These are phyloP conservation scores for Porphyrellus cyaneotinctus DNA, from an alignment of 768 basidiomycete species.

Conservation along the genomic window DNA sequence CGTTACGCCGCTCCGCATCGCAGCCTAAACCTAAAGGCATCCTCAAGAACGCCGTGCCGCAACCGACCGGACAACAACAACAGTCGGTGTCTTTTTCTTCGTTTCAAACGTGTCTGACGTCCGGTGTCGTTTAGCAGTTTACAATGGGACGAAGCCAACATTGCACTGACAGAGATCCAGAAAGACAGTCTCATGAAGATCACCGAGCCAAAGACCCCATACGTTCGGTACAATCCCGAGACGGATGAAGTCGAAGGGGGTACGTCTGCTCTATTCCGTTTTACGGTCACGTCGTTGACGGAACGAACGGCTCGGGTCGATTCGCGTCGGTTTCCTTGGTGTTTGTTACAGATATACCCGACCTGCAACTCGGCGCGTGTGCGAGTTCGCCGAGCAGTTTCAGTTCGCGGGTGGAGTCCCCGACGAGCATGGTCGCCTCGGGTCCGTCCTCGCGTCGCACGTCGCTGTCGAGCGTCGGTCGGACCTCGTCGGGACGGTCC, in stretches of 20 bases:
- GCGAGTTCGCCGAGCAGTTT: constrained; percentile 34
- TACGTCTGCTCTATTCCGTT: constrained; percentile 31
- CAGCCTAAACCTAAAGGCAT: constrained; percentile 82
- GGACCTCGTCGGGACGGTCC: constrained; percentile 52
- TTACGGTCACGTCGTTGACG: background rate
- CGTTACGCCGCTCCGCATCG: constrained; percentile 58
- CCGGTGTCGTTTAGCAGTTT: constrained; percentile 45
- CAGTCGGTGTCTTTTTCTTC: constrained; percentile 46
- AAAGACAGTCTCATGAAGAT: constrained; percentile 99
- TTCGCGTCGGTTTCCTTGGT: background rate
- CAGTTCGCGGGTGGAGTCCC: constrained; percentile 48
- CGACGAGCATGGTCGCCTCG: constrained; percentile 58
- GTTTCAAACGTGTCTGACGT: background rate
- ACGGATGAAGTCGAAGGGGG: constrained; percentile 85
- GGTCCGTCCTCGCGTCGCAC: constrained; percentile 71
- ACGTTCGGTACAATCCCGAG: constrained; percentile 85
- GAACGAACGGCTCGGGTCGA: background rate
- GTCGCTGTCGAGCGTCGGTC: constrained; percentile 63
- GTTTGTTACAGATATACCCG: constrained; percentile 68
- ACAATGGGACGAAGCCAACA: constrained; percentile 95
- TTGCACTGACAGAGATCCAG: constrained; percentile 87
- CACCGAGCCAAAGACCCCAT: constrained; percentile 96
- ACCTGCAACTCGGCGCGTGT: constrained; percentile 53
- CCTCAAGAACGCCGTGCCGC: constrained; percentile 69
- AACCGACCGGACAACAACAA: constrained; percentile 37